Base-by-base conservation (phyloP, 805 yeast genomes). In the Kuraishia piskuri region DNA sequence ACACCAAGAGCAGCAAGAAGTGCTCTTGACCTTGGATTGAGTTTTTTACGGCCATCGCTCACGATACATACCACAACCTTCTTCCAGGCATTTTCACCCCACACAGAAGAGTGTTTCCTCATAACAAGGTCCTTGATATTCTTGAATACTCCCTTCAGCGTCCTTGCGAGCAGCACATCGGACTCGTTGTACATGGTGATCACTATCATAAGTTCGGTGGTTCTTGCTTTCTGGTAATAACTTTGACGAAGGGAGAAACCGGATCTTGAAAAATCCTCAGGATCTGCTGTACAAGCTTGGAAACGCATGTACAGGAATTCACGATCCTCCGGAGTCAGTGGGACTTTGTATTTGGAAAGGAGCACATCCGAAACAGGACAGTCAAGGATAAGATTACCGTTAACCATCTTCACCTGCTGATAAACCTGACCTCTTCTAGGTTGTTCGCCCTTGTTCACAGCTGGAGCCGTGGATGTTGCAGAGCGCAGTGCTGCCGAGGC, bases 1-100 rank as follows among this genome's bases (percentile, higher is more conserved):
- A 87, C 86, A 22, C 99, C 99, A 52, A 92, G 67, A 1, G 96
- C 88, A 14, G 94, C 86, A 65, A 92, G 73, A 26, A 92, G 73
- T 8, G 91, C 90, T 62, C 84, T 80, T 0, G 97, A 79, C 50
- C 91, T 76, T 49, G 87, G 87, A 66, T 89, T 78, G 54, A 92
- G 82, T 60, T 90, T 89, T 14, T 82, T 79, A 62, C 98, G 82
- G 56, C 99, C 99, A 70, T 92, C 99, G 55, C 91, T 86, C 14
- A 92, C 91, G 26, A 92, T 80, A 59, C 89, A 82, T 20, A 94
- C 94, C 10, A 90, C 96, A 36, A 92, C 83, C 63, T 90, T 92
- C 61, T 91, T 90, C 98, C 98, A 92, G 0, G 96, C 83, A 54
- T 89, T 96, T 48, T 82, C 82, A n/a, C 98, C 98, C 99, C 99